Base-by-base conservation (phyloP, 2,329 filamentous ascomycete genomes). In the Aspergillus pseudoterreus region DNA sequence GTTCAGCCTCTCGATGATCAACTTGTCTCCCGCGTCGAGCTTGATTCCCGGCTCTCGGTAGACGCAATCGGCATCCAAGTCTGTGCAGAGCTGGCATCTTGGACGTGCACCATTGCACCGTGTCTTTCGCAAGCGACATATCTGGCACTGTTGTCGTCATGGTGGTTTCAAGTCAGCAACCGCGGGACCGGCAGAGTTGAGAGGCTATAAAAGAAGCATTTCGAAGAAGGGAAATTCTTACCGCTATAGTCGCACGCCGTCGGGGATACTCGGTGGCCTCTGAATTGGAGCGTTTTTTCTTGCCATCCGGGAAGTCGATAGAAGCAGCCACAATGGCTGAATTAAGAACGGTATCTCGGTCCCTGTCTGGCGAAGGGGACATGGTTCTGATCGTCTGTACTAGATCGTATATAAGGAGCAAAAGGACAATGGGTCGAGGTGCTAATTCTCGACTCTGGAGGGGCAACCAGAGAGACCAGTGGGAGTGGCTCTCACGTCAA, bases 21-120 rank as follows among this genome's bases (percentile, higher is more conserved):
- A 77, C 73, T 92, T 92, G 75, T 92, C 89, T 58, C 89, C 89
- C 33, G 88, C 88, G 67, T 94, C 89, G 9, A 94, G 81, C 72
- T 94, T 94, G 75, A 92, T 89, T 2, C 88, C 88, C 6, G 89
- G 89, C 67, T 94, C 89, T 57, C 89, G 82, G 69, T 94, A 94
- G 58, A 92, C 81, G 70, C 89, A 94, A 57, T 92, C 87, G 42
- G 88, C 89, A 49, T 88, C 87, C 38, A 92, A 77, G 67, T 92
- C 89, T 9, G 86, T 84, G 72, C 89, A 94, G 33, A 94, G 83
- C 69, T 90, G 87, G 74, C 89, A 94, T 70, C 91, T 92, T 42
- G 89, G 89, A 60, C 89, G 85, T 9, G 81, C 86, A 49, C 88
- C 88, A 67, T 91, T 87, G 69, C 88, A 91, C 56, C 87, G 81